These are phyloP conservation scores for Trichoderma lentiforme DNA, from an alignment of 2,329 filamentous ascomycete species.

Conservation along the genomic window DNA sequence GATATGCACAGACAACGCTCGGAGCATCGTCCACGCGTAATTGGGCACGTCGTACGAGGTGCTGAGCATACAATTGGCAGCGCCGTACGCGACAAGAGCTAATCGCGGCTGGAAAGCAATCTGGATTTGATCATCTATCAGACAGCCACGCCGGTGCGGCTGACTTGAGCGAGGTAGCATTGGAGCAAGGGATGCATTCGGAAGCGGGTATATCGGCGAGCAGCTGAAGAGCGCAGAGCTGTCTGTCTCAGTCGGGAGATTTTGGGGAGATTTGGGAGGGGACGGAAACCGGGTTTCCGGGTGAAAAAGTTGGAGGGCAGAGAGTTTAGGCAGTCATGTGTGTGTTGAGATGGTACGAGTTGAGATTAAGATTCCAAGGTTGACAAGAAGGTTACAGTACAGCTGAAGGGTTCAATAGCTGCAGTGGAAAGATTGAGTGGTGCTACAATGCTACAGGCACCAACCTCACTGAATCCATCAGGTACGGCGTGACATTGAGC, in stretches of 20 bases:
- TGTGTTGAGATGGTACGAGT: neutral
- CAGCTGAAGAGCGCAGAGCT: slow-evolving; percentile 2
- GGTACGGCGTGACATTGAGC: neutral
- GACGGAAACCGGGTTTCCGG: neutral
- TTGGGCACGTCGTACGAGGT: neutral
- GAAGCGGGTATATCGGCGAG: neutral
- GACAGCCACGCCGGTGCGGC: slow-evolving; percentile 15
- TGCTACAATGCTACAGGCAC: neutral
- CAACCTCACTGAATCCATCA: neutral
- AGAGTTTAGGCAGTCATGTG: neutral
- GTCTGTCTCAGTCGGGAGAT: neutral
- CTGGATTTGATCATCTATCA: neutral
- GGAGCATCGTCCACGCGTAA: neutral
- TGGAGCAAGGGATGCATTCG: neutral
- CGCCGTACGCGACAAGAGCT: neutral
- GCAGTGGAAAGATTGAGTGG: no score
- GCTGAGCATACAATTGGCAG: neutral
- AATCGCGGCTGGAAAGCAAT: neutral
- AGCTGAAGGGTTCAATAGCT: neutral
- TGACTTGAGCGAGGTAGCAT: slow-evolving; percentile 2
- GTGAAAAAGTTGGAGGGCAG: neutral
- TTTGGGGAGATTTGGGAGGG: neutral
- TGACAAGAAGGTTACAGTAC: neutral
- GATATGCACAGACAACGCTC: neutral
- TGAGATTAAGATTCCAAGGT: neutral